Conservation (phyloP, 2,329 filamentous ascomycete species). For the Talaromyces sp. region DNA sequence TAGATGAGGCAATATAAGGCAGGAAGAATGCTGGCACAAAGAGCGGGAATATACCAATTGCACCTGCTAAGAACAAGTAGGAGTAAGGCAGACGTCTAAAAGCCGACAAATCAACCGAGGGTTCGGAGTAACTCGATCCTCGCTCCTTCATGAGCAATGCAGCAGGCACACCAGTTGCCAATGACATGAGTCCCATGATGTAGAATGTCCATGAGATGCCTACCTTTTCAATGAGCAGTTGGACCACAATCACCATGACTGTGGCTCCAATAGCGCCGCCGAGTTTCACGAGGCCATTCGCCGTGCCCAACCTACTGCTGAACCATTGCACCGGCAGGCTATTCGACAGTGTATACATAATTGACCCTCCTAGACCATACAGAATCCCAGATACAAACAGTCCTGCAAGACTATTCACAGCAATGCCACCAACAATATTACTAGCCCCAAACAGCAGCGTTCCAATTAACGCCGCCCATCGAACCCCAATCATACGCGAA, state of each 20-base stretch:
- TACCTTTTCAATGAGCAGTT: not conserved
- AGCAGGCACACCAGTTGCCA: not conserved
- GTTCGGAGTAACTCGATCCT: not conserved
- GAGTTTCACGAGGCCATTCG: conserved; percentile 4
- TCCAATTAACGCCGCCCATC: not conserved
- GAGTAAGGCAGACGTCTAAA: not conserved
- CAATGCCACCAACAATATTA: conserved; percentile 1
- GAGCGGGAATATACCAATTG: not conserved
- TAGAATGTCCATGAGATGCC: conserved; percentile 1
- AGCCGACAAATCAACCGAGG: not conserved
- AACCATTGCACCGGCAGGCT: conserved; percentile 5
- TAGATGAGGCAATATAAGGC: not conserved
- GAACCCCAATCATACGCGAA: not conserved
- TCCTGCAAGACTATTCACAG: not conserved
- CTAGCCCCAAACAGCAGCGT: not conserved
- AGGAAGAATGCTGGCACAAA: conserved; percentile 1
- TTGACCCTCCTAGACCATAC: not conserved
- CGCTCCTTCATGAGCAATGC: not conserved
- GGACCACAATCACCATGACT: not conserved
- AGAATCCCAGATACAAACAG: not conserved
- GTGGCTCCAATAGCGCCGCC: conserved; percentile 2
- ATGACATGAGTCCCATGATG: not conserved
- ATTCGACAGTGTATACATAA: conserved; percentile 7
- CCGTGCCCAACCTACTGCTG: not conserved
- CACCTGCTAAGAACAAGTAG: not conserved